Conservation (phyloP, 345 rosid genomes). For the Raphanus raphanistrum region DNA sequence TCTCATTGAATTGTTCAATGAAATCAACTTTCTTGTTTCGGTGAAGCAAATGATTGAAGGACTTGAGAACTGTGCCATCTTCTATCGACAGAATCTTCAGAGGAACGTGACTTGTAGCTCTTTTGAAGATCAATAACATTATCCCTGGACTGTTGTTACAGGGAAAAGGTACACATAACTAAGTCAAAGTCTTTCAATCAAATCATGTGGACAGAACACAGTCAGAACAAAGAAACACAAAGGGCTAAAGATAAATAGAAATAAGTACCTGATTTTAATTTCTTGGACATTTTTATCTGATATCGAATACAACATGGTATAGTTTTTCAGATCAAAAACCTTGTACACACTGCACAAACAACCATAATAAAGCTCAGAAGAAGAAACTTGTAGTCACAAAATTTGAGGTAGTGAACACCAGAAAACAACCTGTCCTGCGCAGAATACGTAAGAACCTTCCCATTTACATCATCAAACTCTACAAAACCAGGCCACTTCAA, state of each 20-base stretch:
- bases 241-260: background rate
- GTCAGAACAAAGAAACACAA: background rate
- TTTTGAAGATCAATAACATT: constrained; percentile 86
- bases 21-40: constrained; percentile 96
- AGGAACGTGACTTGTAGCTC: constrained; percentile 74
- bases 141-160: constrained; percentile 83
- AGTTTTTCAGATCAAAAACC: constrained; percentile 93
- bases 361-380: constrained; percentile 15
- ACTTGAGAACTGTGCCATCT: constrained; percentile 93
- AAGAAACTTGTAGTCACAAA: constrained; percentile 13
- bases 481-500: constrained; percentile 99
- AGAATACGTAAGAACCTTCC: constrained; percentile 93
- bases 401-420: background rate
- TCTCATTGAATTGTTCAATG: constrained; percentile 95
- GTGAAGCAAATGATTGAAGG: constrained; percentile 86
- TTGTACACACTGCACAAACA: constrained; percentile 71
- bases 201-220: no score
- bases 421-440: constrained; percentile 79
- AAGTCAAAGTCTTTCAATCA: background rate
- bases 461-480: constrained; percentile 98
- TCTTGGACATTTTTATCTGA: constrained; percentile 87
- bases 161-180: background rate
- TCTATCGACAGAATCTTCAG: constrained; percentile 88
- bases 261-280: constrained; percentile 83
- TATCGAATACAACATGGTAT: constrained; percentile 85